Evolutionary conservation across 495 filamentous ascomycete genomes (phyloP).

Genomic region (Halenospora varia): DNA sequence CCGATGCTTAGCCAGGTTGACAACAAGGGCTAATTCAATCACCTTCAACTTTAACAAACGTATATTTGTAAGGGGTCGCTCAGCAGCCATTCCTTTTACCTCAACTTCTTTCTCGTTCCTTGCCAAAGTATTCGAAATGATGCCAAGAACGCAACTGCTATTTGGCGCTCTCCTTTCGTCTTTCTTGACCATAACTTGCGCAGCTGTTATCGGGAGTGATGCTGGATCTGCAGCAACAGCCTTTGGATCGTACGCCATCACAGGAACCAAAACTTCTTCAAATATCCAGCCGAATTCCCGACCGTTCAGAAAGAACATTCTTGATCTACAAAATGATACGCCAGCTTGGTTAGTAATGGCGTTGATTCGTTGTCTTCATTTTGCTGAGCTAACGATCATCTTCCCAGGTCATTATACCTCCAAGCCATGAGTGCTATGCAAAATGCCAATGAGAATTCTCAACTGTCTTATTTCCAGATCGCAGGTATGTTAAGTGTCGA

Average conservation of each 20-base stretch:
- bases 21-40: background rate
- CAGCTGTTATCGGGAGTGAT: background rate
- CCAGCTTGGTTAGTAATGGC: slow-evolving; percentile 10
- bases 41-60: background rate
- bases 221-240: background rate
- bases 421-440: slow-evolving; percentile 39
- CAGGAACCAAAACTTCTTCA: slow-evolving; percentile 14
- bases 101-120: no score
- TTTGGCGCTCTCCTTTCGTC: background rate
- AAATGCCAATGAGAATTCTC: slow-evolving; percentile 33
- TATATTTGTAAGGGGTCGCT: background rate
- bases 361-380: background rate
- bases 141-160: no score
- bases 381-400: background rate
- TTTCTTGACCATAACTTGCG: background rate
- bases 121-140: no score
- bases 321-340: slow-evolving; percentile 20
- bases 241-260: slow-evolving; percentile 9
- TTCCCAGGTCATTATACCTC: slow-evolving; percentile 33
- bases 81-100: no score
- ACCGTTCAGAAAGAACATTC: slow-evolving; percentile 19
- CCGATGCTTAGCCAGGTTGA: background rate
- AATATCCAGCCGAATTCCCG: slow-evolving; percentile 2
- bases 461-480: slow-evolving; percentile 43
- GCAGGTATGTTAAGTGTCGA: slow-evolving; percentile 34